phyloP scores from a whole-genome alignment of 352 stramenopile species.

The Globisporangium camurandrum region DNA sequence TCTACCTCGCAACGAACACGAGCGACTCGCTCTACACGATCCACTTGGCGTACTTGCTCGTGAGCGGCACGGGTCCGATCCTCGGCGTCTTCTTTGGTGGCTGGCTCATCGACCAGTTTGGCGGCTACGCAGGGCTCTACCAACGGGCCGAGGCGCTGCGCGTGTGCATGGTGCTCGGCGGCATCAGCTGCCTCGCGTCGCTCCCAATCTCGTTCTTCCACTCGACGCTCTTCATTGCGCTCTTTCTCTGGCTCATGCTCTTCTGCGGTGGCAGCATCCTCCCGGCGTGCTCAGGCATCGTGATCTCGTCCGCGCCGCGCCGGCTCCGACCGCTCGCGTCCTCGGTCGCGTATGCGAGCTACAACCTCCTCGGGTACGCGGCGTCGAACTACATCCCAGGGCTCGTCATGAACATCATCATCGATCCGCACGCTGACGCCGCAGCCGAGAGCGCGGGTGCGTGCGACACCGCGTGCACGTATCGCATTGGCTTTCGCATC shows the following conservation, averaged over 20 bases:
- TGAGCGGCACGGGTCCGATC: slow-evolving; percentile 70
- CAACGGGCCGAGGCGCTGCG: slow-evolving; percentile 63
- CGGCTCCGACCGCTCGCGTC: slow-evolving; percentile 61
- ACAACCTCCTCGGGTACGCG: slow-evolving; percentile 84
- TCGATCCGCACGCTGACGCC: slow-evolving; percentile 27
- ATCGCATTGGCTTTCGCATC: slow-evolving; percentile 77
- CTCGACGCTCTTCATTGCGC: slow-evolving; percentile 52
- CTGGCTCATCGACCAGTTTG: slow-evolving; percentile 75
- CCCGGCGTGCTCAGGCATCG: slow-evolving; percentile 76
- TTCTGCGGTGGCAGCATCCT: slow-evolving; percentile 70
- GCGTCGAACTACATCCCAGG: slow-evolving; percentile 80
- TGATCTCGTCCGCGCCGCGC: slow-evolving; percentile 62
- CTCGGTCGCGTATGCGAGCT: slow-evolving; percentile 73
- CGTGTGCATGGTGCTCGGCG: slow-evolving; percentile 65
- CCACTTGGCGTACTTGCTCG: slow-evolving; percentile 64
- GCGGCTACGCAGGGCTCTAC: slow-evolving; percentile 58
- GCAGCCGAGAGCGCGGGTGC: slow-evolving; percentile 16
- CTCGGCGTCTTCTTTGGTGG: slow-evolving; percentile 83
- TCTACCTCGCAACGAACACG: slow-evolving; percentile 79
- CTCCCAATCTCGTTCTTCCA: slow-evolving; percentile 64
- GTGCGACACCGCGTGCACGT: slow-evolving; percentile 70
- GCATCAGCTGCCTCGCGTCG: slow-evolving; percentile 34
- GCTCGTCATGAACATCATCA: slow-evolving; percentile 78
- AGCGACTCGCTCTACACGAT: slow-evolving; percentile 72
- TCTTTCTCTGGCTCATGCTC: slow-evolving; percentile 80